Evolutionary conservation across 176 grass and related monocot genomes (phyloP), one percentile per base, ranked within the genome.

Genomic region (Alopecurus myosuroides): DNA sequence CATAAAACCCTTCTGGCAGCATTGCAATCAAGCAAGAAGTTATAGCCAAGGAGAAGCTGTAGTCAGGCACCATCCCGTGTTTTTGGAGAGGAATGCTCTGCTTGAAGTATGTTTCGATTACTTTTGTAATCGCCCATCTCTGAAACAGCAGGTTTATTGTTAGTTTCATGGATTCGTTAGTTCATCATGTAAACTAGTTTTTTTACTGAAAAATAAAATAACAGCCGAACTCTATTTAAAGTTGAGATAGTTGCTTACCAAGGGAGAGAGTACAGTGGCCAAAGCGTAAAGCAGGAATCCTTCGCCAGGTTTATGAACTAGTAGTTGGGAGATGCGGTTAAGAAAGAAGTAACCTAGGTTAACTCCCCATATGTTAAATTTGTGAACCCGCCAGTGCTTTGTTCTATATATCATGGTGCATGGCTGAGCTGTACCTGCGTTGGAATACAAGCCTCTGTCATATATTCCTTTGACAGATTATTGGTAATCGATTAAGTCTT

Each of bases 1-100:
- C 83, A 83, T 98, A 98, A 40, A 98, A 96, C 52, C 86, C 87
- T 58, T 94, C 63, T 31, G 97, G 97, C 34, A 98, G 69, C 72
- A 90, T 87, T 53, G 93, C 89, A 31, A 98, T 88, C 65, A 88
- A 80, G 91, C 93, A 95, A 66, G 89, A 77, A 22, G 91, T 61
- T 39, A 94, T 88, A 51, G 93, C 83, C 23, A 94, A 89, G 55
- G 86, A 86, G 85, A 98, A 98, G 80, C 87, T 94, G 45, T 98
- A 94, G 30, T 98, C 93, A 37, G 97, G 97, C 49, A 96, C 91
- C 97, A 98, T 98, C 31, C 81, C 91, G 69, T 98, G 84, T 84
- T 92, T 98, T 65, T 92, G 60, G 69, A 96, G 70, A 77, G 93
- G 97, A 81, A 88, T 90, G 29, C 64, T 88, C 18, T 68, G 58